phyloP scores from a whole-genome alignment of 2,329 filamentous ascomycete genomes.

The Xylariaceae sp. region DNA sequence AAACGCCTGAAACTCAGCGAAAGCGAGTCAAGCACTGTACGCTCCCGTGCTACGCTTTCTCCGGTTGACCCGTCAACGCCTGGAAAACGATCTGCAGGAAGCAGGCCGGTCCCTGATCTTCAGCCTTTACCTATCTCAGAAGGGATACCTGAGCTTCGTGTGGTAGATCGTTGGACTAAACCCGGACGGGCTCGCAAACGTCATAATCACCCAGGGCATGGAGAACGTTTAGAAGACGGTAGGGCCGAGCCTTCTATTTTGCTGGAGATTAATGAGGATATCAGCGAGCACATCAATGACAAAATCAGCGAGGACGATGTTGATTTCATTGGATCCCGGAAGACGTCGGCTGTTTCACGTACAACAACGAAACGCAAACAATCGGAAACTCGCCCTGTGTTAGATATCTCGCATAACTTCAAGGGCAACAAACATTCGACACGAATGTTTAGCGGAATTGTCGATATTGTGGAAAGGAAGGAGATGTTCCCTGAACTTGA shows the following conservation, averaged over 20 bases:
- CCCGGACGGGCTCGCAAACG: conserved; percentile 3
- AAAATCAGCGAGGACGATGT: conserved; percentile 15
- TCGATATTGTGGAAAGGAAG: conserved; percentile 17
- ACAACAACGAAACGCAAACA: not conserved
- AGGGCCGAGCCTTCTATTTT: not conserved
- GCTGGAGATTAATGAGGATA: not conserved
- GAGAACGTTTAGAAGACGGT: not conserved
- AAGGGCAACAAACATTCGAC: not conserved
- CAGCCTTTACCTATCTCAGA: conserved; percentile 20
- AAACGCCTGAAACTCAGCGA: conserved; percentile 27
- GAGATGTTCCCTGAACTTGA: not conserved
- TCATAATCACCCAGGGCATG: not conserved
- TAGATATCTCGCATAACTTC: not conserved
- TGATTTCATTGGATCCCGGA: conserved; percentile 3
- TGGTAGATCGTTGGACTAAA: not conserved
- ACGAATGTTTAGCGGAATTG: conserved; percentile 4
- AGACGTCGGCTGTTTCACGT: not conserved
- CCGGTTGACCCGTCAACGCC: conserved; percentile 1
- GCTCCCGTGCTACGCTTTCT: conserved; percentile 20
- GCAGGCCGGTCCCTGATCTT: conserved; percentile 21
- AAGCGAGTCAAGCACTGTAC: not conserved
- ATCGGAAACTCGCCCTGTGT: not conserved
- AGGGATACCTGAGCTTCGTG: conserved; percentile 17
- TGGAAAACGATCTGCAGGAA: conserved; percentile 23
- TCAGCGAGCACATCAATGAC: conserved; percentile 7